phyloP scores from a whole-genome alignment of 176 grass and related monocot species.

The Musa acuminata region DNA sequence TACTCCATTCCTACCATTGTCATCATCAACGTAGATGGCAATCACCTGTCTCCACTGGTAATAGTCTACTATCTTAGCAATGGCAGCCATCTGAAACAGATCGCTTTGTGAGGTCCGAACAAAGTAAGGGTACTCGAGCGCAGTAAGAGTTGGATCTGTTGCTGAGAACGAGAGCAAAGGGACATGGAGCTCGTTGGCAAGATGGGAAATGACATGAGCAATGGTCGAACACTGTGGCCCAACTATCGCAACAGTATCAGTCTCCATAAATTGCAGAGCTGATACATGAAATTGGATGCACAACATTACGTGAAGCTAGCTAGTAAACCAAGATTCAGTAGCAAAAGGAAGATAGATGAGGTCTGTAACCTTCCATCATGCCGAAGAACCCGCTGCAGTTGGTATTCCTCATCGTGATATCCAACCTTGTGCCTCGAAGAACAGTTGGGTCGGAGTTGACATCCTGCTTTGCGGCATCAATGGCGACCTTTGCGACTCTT shows the following conservation, averaged over 20 bases:
- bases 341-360: constrained; percentile 1
- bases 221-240: constrained; percentile 61
- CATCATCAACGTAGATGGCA: constrained; percentile 59
- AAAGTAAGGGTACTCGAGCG: constrained; percentile 83
- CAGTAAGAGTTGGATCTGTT: constrained; percentile 69
- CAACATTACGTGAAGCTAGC: neutral
- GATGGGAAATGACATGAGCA: constrained; percentile 59
- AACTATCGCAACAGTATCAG: constrained; percentile 67
- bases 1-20: constrained; percentile 76
- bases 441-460: constrained; percentile 58
- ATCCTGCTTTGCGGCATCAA: constrained; percentile 48
- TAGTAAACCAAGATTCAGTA: no score
- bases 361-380: constrained; percentile 60
- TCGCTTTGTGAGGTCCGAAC: constrained; percentile 63
- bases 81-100: constrained; percentile 71
- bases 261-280: constrained; percentile 90
- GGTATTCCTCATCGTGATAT: constrained; percentile 52
- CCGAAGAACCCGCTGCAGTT: constrained; percentile 67
- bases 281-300: neutral
- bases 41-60: constrained; percentile 68
- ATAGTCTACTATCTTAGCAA: constrained; percentile 64
- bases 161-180: constrained; percentile 68
- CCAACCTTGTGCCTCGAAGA: constrained; percentile 55
- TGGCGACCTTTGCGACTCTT: constrained; percentile 60
- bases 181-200: constrained; percentile 78